A percentile compares a stretch with the other conserved stretches of the same genome.
Evolutionary conservation across 306 rosid species (phyloP).

Genomic region (Medicago lupulina): DNA sequence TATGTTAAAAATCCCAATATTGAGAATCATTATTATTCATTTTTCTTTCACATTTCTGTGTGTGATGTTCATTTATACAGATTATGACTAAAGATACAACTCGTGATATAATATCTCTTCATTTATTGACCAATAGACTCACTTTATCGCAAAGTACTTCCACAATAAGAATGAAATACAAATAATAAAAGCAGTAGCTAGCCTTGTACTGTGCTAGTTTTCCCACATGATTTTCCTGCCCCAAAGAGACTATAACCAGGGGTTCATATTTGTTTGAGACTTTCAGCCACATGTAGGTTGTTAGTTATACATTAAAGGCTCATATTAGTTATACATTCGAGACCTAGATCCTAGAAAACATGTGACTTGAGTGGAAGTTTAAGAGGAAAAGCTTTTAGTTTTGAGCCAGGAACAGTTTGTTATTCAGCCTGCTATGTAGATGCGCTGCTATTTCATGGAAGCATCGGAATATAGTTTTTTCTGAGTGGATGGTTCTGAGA

Average conservation of each 20-base stretch:
- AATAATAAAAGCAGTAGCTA: slow-evolving; percentile 17
- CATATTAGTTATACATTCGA: no score
- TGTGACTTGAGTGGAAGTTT: background rate
- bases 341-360: background rate
- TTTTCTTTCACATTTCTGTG: slow-evolving; percentile 16
- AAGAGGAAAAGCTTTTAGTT: slow-evolving; percentile 8
- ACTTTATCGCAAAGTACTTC: slow-evolving; percentile 15
- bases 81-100: background rate
- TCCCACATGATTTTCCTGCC: background rate
- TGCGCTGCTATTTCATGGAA: slow-evolving; percentile 17
- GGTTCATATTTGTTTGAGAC: slow-evolving; percentile 25
- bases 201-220: slow-evolving; percentile 5
- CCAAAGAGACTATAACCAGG: background rate
- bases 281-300: background rate
- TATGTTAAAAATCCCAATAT: slow-evolving; percentile 18
- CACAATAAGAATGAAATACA: slow-evolving; percentile 2
- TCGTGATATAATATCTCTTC: background rate
- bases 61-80: background rate
- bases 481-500: background rate
- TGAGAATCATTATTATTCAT: slow-evolving; percentile 18
- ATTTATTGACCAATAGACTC: background rate
- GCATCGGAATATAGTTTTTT: slow-evolving; percentile 5
- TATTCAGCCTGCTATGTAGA: slow-evolving; percentile 14
- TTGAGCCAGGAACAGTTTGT: background rate
- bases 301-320: background rate